phyloP scores from a whole-genome alignment of 2,329 filamentous ascomycete genomes.

The Thermothelomyces thermophilus region DNA sequence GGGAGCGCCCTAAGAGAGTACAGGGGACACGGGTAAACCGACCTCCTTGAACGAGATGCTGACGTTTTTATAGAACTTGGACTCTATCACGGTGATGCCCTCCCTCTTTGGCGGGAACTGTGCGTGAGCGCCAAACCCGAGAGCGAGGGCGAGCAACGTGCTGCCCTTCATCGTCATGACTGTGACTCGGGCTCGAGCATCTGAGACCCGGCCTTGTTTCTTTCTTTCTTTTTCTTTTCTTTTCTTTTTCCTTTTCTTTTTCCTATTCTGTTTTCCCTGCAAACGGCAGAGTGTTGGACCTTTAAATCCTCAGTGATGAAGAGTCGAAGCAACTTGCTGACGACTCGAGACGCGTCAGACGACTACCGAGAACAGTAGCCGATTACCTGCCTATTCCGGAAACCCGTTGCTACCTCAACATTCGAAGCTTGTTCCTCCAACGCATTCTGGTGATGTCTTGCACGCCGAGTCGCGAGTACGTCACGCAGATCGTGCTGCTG shows the following conservation, averaged over 20 bases:
- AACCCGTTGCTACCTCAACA: not conserved
- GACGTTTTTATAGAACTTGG: conserved; percentile 51
- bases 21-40: conserved; percentile 13
- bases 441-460: no score
- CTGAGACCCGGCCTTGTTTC: no score
- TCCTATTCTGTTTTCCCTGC: no score
- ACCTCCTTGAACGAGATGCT: conserved; percentile 54
- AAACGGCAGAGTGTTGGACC: no score
- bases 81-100: conserved; percentile 41
- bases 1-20: not conserved
- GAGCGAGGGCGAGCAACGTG: not conserved
- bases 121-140: not conserved
- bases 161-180: not conserved
- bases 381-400: conserved; percentile 1
- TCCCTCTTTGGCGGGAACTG: conserved; percentile 25
- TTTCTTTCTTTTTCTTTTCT: no score
- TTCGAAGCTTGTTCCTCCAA: no score
- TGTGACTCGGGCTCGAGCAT: not conserved
- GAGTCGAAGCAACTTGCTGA: not conserved
- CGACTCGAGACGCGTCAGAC: no score
- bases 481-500: no score
- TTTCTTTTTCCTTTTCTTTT: no score
- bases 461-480: no score
- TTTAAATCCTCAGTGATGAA: no score
- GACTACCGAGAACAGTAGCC: not conserved